Evolutionary conservation across 768 basidiomycete genomes (phyloP), one percentile per base, ranked within the genome.

Genomic region (Leccinum longicurvipes): DNA sequence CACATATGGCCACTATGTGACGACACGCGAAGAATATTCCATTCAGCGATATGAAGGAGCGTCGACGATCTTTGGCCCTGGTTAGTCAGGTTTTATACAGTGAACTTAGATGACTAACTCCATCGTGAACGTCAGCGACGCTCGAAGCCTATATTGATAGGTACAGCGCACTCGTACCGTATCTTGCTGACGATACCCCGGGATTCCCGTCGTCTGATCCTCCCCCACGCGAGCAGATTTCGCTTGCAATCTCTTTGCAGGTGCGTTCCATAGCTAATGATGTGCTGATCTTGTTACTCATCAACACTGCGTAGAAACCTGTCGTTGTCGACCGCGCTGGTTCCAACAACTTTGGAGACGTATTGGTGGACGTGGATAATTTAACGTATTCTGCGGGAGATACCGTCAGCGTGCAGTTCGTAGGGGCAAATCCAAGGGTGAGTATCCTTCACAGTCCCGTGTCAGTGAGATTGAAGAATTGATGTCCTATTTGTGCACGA

Each of bases 21-120:
- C 87, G 2, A 90, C 87, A 27, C 77, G 73, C 10, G 87, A 91
- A 68, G 88, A 89, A 68, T 91, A 89, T 66, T 71, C 77, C 23
- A 72, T 87, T 14, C 90, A 91, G 69, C 78, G 90, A 49, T 90
- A 90, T 61, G 90, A 91, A 71, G 90, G 89, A 49, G 89, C 87
- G 1, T 90, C 89, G 44, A 91, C 87, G 9, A 76, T 91, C 45
- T 91, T 83, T 69, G 89, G 90, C 36, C 82, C 78, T 55, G 80
- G 90, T 90, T 60, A 67, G 85, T 76, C 4, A n/a, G 19, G 46
- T 29, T 51, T 42, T 23, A 21, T 3, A 7, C 0, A 15, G 4
- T 12, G 51, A 23, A 34, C 1, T n/a, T 1, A 1, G 41, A 17
- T 3, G 2, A 6, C 29, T 59, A 29, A 61, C 49, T 51, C 24